Percentiles rank a stretch among this genome's conserved stretches.
These are phyloP conservation scores for Aquilaria malaccensis DNA, from an alignment of 345 rosid species.

Conservation along the genomic window DNA sequence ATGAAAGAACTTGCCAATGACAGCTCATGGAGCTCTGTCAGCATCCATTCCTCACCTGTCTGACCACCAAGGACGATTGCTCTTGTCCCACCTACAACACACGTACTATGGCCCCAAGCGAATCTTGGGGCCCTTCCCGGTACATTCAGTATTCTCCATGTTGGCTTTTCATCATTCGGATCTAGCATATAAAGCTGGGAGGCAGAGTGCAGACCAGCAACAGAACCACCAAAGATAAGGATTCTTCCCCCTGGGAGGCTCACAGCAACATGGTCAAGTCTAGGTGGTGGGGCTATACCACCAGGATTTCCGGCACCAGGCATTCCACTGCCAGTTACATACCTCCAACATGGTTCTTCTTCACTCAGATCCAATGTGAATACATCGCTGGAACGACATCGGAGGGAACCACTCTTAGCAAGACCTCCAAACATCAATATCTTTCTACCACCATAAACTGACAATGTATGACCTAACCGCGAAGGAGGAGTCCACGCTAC, in stretches of 20 bases:
- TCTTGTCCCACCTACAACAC: conserved; percentile 89
- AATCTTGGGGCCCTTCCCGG: conserved; percentile 78
- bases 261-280: conserved; percentile 87
- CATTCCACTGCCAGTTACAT: conserved; percentile 78
- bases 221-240: conserved; percentile 78
- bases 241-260: conserved; percentile 80
- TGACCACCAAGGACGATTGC: conserved; percentile 87
- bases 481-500: conserved; percentile 92
- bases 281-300: conserved; percentile 86
- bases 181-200: conserved; percentile 86
- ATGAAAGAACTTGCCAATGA: conserved; percentile 53
- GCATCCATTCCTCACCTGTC: conserved; percentile 95
- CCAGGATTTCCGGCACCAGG: conserved; percentile 84
- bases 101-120: conserved; percentile 94
- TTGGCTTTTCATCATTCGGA: conserved; percentile 84
- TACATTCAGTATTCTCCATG: conserved; percentile 81
- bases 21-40: conserved; percentile 77
- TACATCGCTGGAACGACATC: conserved; percentile 82
- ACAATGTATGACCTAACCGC: conserved; percentile 72
- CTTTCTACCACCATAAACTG: conserved; percentile 79
- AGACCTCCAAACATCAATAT: conserved; percentile 89
- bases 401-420: conserved; percentile 81
- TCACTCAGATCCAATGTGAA: conserved; percentile 85
- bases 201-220: conserved; percentile 87
- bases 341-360: conserved; percentile 84